A percentile compares a stretch with the other conserved stretches of the same genome.
Evolutionary conservation across 306 rosid genomes (phyloP).

Genomic region (Pyrus betulifolia): DNA sequence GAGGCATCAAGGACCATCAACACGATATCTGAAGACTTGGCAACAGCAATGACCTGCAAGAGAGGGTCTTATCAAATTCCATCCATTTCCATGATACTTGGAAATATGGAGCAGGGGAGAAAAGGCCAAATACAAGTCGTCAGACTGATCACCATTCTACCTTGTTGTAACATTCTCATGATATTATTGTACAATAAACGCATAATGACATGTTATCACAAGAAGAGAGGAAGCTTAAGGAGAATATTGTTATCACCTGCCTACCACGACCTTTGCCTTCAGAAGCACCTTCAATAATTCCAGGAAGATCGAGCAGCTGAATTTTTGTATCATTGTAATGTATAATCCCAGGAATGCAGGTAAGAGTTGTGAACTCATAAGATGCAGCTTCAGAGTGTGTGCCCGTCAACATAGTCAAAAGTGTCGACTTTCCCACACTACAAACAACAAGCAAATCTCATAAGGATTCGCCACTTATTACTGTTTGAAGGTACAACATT

Average conservation of each 20-base stretch:
- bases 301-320: constrained; percentile 99
- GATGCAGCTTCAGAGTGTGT: constrained; percentile 97
- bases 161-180: not conserved
- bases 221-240: constrained; percentile 5
- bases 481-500: not conserved
- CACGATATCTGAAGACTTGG: constrained; percentile 97
- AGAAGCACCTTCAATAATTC: constrained; percentile 99
- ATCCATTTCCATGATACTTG: constrained; percentile 13
- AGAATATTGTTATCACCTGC: constrained; percentile 49
- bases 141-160: not conserved
- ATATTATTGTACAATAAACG: not conserved
- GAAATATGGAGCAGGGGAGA: constrained; percentile 5
- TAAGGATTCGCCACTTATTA: not conserved
- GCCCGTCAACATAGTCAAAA: constrained; percentile 94
- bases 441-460: constrained; percentile 18
- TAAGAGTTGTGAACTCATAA: constrained; percentile 93
- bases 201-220: constrained; percentile 2
- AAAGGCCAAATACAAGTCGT: not conserved
- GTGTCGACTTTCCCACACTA: constrained; percentile 99
- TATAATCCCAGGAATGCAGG: constrained; percentile 97
- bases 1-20: constrained; percentile 98
- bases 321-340: constrained; percentile 95
- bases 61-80: constrained; percentile 9
- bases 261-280: constrained; percentile 99
- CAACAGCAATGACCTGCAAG: constrained; percentile 94